phyloP scores from a whole-genome alignment of 164 flowering plant species.

The Magnolia sinica region DNA sequence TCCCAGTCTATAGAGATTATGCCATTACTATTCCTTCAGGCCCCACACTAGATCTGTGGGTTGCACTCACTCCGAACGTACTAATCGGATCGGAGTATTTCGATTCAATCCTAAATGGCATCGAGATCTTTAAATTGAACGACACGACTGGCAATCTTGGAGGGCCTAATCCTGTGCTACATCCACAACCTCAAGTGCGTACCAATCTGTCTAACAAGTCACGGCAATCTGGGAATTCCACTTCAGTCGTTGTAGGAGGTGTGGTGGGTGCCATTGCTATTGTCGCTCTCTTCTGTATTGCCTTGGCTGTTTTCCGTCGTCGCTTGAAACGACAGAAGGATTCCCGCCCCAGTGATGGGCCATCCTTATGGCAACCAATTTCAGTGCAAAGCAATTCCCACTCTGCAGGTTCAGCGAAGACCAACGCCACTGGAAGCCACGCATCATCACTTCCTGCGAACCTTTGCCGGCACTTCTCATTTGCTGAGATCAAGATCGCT shows the following conservation, averaged over 20 bases:
- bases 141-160: conserved; percentile 46
- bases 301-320: conserved; percentile 24
- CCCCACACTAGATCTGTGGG: conserved; percentile 11
- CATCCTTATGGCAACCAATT: conserved; percentile 63
- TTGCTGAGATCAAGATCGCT: conserved; percentile 39
- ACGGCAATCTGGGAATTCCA: conserved; percentile 11
- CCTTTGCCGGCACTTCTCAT: conserved; percentile 43
- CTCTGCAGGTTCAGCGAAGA: conserved; percentile 31
- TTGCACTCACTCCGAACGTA: conserved; percentile 49
- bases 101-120: conserved; percentile 57
- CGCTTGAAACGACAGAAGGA: conserved; percentile 14
- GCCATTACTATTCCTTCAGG: background rate
- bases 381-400: conserved; percentile 29
- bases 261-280: conserved; percentile 24
- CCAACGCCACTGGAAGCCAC: conserved; percentile 32
- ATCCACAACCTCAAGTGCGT: background rate
- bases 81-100: conserved; percentile 25
- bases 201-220: conserved; percentile 26
- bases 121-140: conserved; percentile 59
- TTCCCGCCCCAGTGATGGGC: conserved; percentile 25
- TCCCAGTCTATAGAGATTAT: conserved; percentile 29
- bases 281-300: conserved; percentile 14
- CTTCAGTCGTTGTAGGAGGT: conserved; percentile 24
- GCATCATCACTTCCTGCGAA: conserved; percentile 32
- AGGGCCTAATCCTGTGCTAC: conserved; percentile 53